These are phyloP conservation scores for Barnettozyma wickerhamii DNA, from an alignment of 805 yeast genomes.

Conservation along the genomic window DNA sequence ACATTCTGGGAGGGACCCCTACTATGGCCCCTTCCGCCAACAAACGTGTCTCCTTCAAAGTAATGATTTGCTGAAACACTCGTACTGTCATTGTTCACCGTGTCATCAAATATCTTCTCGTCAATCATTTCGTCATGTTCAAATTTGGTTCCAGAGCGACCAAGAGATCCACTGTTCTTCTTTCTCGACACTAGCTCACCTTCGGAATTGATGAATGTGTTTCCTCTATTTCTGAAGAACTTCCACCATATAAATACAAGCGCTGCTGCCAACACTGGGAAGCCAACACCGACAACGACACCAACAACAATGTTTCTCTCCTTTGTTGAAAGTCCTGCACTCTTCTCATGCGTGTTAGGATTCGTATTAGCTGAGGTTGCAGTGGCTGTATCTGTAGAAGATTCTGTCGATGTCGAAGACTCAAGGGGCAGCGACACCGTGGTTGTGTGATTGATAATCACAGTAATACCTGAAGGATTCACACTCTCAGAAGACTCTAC, in stretches of 20 bases:
- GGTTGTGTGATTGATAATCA: conserved; percentile 20
- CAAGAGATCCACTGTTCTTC: not conserved
- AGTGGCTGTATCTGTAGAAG: conserved; percentile 22
- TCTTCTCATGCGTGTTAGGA: not conserved
- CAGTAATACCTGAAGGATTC: conserved; percentile 11
- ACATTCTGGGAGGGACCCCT: conserved; percentile 6
- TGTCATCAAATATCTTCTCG: conserved; percentile 24
- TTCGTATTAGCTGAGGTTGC: conserved; percentile 14
- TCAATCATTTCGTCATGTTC: conserved; percentile 25
- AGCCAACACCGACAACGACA: conserved; percentile 65
- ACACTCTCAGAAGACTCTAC: no score
- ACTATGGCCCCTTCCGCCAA: conserved; percentile 8
- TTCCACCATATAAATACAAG: conserved; percentile 9
- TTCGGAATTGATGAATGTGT: conserved; percentile 23
- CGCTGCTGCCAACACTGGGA: conserved; percentile 40
- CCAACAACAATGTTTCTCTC: conserved; percentile 57
- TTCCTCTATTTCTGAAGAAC: conserved; percentile 11
- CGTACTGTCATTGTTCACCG: conserved; percentile 17
- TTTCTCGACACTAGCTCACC: conserved; percentile 21
- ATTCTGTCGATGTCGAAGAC: conserved; percentile 26
- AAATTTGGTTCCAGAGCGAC: conserved; percentile 1
- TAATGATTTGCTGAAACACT: conserved; percentile 1
- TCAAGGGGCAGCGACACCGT: conserved; percentile 10
- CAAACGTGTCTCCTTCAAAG: conserved; percentile 19
- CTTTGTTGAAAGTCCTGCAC: conserved; percentile 38